These are phyloP conservation scores for Venturia oleaginea DNA, from an alignment of 2,329 filamentous ascomycete species.

Conservation along the genomic window DNA sequence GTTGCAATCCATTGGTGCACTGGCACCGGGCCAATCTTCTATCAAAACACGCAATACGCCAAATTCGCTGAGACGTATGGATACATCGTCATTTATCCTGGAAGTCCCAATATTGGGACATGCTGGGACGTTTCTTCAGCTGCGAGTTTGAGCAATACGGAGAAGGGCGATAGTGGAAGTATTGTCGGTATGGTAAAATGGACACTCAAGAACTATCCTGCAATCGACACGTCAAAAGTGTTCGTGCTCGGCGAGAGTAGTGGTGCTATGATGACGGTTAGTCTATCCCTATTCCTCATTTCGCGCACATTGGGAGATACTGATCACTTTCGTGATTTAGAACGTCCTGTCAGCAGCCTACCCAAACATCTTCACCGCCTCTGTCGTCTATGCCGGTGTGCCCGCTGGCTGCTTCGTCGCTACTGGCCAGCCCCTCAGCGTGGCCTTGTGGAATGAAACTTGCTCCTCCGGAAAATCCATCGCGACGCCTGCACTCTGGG, in stretches of 20 bases:
- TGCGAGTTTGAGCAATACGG: constrained; percentile 42
- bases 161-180: constrained; percentile 42
- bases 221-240: constrained; percentile 35
- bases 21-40: constrained; percentile 41
- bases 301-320: neutral
- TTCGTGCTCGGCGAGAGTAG: constrained; percentile 43
- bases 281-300: neutral
- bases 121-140: constrained; percentile 49
- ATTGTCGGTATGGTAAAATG: constrained; percentile 49
- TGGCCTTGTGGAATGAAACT: constrained; percentile 15
- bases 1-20: constrained; percentile 41
- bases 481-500: constrained; percentile 24
- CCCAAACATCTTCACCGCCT: constrained; percentile 41
- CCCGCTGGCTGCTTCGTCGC: constrained; percentile 39
- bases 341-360: constrained; percentile 38
- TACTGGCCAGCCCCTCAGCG: neutral
- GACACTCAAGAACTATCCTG: constrained; percentile 38
- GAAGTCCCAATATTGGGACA: constrained; percentile 35
- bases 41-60: constrained; percentile 41
- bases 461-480: constrained; percentile 19
- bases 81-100: constrained; percentile 48
- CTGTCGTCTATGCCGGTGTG: constrained; percentile 39
- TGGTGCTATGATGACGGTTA: constrained; percentile 41
- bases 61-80: constrained; percentile 41
- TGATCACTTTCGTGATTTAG: neutral